Conservation (phyloP, 805 yeast genomes). For the Spathaspora sp. region DNA sequence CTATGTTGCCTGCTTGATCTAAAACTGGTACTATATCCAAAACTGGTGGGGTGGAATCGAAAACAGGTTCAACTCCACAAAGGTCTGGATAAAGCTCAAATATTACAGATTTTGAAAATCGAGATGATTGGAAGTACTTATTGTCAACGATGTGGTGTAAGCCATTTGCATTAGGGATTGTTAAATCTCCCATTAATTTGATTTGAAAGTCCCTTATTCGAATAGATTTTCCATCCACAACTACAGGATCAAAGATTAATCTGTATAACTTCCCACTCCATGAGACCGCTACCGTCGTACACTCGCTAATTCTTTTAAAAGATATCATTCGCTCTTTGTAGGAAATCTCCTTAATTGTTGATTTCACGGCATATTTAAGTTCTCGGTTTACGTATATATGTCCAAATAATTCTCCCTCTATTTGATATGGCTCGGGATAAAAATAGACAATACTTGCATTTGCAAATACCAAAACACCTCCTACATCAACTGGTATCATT, state of each 20-base stretch:
- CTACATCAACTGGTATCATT: constrained; percentile 1
- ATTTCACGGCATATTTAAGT: constrained; percentile 2
- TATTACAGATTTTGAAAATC: constrained; percentile 3
- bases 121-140: constrained; percentile 6
- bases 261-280: constrained; percentile 3
- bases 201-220: not conserved
- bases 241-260: not conserved
- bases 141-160: constrained; percentile 3
- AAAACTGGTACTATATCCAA: constrained; percentile 2
- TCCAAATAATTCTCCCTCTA: not conserved
- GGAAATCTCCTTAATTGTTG: not conserved
- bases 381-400: not conserved
- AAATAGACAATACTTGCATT: not conserved
- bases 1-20: not conserved
- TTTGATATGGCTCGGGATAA: not conserved
- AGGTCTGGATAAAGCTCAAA: not conserved
- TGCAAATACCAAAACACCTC: constrained; percentile 1
- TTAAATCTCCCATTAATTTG: not conserved
- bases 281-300: not conserved
- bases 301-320: constrained; percentile 1
- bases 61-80: not conserved
- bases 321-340: not conserved
- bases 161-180: constrained; percentile 5
- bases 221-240: not conserved
- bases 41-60: constrained; percentile 6